phyloP scores from a whole-genome alignment of 306 rosid genomes.

The Prosopis cineraria region DNA sequence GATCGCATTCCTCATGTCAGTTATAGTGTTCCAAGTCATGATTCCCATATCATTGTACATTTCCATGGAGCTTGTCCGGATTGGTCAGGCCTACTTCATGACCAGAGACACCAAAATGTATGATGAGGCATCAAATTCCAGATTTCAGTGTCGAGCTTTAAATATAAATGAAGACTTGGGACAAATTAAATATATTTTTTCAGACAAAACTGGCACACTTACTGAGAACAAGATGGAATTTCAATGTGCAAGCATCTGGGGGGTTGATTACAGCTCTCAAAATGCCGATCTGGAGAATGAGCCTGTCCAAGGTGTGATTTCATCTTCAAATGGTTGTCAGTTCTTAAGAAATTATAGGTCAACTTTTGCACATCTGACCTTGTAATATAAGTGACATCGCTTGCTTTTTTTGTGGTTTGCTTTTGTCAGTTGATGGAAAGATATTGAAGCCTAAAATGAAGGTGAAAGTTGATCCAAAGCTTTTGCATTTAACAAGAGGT shows the following conservation, averaged over 20 bases:
- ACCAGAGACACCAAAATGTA: constrained; percentile 69
- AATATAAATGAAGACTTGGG: constrained; percentile 97
- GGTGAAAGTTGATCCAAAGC: constrained; percentile 68
- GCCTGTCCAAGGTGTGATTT: constrained; percentile 57
- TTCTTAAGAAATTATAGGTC: background rate
- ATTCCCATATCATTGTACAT: constrained; percentile 97
- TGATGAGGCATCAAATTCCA: constrained; percentile 75
- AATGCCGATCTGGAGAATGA: constrained; percentile 37
- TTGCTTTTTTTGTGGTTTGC: constrained; percentile 15
- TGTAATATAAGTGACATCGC: constrained; percentile 10
- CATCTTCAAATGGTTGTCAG: background rate
- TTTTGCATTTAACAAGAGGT: constrained; percentile 56
- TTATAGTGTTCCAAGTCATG: constrained; percentile 93
- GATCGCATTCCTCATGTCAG: constrained; percentile 94
- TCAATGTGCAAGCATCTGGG: constrained; percentile 88
- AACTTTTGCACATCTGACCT: background rate
- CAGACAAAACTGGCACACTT: constrained; percentile 97
- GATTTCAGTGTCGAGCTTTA: constrained; percentile 90
- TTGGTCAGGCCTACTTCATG: constrained; percentile 97
- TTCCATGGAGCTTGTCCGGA: constrained; percentile 95
- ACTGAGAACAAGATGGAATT: constrained; percentile 99
- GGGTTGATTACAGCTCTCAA: constrained; percentile 70
- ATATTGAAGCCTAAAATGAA: constrained; percentile 75
- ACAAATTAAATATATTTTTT: constrained; percentile 86
- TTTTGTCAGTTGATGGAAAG: constrained; percentile 67